Percentiles rank a stretch among this genome's conserved stretches.
Evolutionary conservation across 2,329 filamentous ascomycete genomes (phyloP).

Genomic region (Immersiporthe knoxdaviesiana): DNA sequence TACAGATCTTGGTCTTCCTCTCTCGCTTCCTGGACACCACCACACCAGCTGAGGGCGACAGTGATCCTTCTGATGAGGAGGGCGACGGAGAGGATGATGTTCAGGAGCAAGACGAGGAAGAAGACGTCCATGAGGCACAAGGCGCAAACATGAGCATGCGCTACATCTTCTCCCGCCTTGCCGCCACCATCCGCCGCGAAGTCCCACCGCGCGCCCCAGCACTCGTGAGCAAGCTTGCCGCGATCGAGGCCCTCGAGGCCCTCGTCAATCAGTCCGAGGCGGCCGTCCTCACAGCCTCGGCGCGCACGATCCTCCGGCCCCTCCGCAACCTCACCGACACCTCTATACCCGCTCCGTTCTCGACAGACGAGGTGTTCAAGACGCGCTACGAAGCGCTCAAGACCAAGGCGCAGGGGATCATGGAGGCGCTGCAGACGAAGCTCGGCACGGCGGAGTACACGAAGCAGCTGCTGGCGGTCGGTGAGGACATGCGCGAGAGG

Average conservation of each 20-base stretch:
- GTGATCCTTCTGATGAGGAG: conserved; percentile 46
- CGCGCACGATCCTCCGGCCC: conserved; percentile 62
- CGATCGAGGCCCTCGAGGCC: conserved; percentile 73
- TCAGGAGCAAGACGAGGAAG: conserved; percentile 40
- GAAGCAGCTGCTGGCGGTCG: conserved; percentile 71
- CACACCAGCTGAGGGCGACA: conserved; percentile 50
- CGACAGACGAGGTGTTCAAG: conserved; percentile 71
- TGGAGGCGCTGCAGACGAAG: conserved; percentile 83
- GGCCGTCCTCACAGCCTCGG: conserved; percentile 61
- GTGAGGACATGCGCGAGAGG: conserved; percentile 71
- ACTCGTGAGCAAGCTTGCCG: conserved; percentile 74
- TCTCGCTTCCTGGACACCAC: conserved; percentile 61
- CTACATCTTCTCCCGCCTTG: conserved; percentile 79
- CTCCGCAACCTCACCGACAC: conserved; percentile 85
- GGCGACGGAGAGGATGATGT: conserved; percentile 43
- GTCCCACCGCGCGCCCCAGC: conserved; percentile 64
- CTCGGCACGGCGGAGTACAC: conserved; percentile 82
- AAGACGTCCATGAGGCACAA: conserved; percentile 36
- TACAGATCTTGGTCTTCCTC: conserved; percentile 83
- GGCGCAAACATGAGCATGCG: conserved; percentile 60
- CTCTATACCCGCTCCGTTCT: conserved; percentile 71
- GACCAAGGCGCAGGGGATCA: conserved; percentile 72
- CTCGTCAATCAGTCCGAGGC: conserved; percentile 65
- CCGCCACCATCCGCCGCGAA: conserved; percentile 78
- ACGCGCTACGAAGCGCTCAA: conserved; percentile 71